Evolutionary conservation across 352 stramenopile species (phyloP), one percentile per base, ranked within the genome.

Genomic region (Phytophthora quininea): DNA sequence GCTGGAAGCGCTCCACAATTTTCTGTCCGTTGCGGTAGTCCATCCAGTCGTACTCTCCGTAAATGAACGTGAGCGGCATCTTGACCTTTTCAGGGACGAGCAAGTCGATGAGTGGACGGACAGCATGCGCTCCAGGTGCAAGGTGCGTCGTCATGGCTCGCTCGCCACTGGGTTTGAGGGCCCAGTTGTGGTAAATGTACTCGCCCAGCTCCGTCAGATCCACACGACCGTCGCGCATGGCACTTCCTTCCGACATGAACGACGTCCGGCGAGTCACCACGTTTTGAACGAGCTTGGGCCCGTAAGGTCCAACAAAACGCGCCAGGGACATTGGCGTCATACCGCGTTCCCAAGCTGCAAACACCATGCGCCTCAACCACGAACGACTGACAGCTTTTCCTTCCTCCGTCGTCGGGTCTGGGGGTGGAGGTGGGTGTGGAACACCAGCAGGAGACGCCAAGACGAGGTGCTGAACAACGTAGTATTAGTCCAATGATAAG

Each of bases 141-240:
- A 96, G 69, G 53, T 96, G 88, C 7, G 86, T 96, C 10, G 70
- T 76, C 82, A 96, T 90, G 15, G 73, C 76, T 33, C 83, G 80
- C 61, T 96, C 88, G 45, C 86, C 84, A 19, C 84, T 92, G 0
- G 82, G 63, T 46, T 94, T 92, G 9, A 93, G 75, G 2, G 88
- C 88, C 88, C 84, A 93, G 69, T 94, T 96, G 73, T 96, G 74
- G 68, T 96, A 96, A 40, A 92, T 77, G 68, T 96, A 96, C 53
- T 91, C 83, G 50, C 64, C 77, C 32, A 96, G 54, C 38, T 92
- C 79, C 3, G 76, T 64, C 10, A 92, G 51, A 46, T 93, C 69
- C 9, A 94, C 71, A 32, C 76, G 75, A 11, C 88, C 88, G 29
- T 86, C 77, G 45, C 87, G 84, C 62, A 96, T 76, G 12, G 86